These are phyloP conservation scores for Alternaria brassicicola DNA, from an alignment of 2,329 filamentous ascomycete genomes.

Conservation along the genomic window DNA sequence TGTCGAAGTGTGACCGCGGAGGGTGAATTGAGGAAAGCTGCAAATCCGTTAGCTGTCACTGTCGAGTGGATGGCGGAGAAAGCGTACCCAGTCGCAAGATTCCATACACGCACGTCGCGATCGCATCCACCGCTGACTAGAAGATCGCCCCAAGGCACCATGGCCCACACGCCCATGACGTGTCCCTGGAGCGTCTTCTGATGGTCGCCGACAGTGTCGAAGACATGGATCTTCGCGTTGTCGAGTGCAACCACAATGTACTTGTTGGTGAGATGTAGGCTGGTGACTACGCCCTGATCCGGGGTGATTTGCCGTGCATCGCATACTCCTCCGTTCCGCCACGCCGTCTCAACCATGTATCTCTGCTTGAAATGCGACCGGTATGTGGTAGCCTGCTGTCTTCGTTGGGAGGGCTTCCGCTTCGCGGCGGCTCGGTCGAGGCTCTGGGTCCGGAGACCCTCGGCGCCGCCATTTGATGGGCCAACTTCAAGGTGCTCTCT, in stretches of 20 bases:
- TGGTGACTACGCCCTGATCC: constrained; percentile 96
- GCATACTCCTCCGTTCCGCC: constrained; percentile 88
- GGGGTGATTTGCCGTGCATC: constrained; percentile 89
- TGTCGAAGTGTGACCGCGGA: constrained; percentile 94
- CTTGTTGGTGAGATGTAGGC: constrained; percentile 88
- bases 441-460: constrained; percentile 58
- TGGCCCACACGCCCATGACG: constrained; percentile 99
- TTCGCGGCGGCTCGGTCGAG: constrained; percentile 59
- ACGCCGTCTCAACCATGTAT: constrained; percentile 96
- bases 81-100: constrained; percentile 85
- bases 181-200: constrained; percentile 91
- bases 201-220: constrained; percentile 86
- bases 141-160: constrained; percentile 97
- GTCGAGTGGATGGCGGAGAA: background rate
- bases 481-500: constrained; percentile 38
- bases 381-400: constrained; percentile 77
- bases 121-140: constrained; percentile 96
- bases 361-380: constrained; percentile 97
- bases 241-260: constrained; percentile 98
- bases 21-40: constrained; percentile 56
- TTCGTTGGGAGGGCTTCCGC: constrained; percentile 45
- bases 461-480: constrained; percentile 54
- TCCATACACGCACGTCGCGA: constrained; percentile 95
- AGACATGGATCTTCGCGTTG: constrained; percentile 98
- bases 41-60: constrained; percentile 15